A percentile compares a stretch with the other conserved stretches of the same genome.
These are phyloP conservation scores for Podospora bellae-mahoneyi DNA, from an alignment of 495 filamentous ascomycete genomes.

Conservation along the genomic window DNA sequence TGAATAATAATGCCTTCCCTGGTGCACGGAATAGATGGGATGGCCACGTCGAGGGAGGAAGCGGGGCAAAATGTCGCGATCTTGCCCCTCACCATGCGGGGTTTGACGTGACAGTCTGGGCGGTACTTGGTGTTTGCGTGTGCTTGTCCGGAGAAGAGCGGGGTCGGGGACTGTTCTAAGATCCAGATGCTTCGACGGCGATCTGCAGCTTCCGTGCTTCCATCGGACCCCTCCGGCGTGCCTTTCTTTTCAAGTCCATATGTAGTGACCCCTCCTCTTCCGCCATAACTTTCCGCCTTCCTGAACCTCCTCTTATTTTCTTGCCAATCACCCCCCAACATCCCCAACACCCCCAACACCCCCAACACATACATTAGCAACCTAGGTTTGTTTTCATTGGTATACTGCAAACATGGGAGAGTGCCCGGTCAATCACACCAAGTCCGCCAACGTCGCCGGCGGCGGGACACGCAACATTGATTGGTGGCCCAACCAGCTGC, in stretches of 20 bases:
- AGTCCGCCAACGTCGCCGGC: constrained; percentile 54
- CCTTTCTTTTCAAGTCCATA: background rate
- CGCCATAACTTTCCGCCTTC: background rate
- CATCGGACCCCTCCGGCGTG: constrained; percentile 4
- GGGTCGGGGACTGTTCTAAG: constrained; percentile 2
- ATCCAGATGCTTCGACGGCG: background rate
- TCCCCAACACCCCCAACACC: background rate
- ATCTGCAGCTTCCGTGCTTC: background rate
- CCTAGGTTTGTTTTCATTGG: background rate
- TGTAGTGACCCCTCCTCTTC: background rate
- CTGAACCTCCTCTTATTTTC: background rate
- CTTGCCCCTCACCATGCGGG: constrained; percentile 5
- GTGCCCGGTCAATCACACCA: constrained; percentile 47
- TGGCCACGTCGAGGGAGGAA: background rate
- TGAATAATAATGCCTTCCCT: background rate
- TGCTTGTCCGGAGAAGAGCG: background rate
- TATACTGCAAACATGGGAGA: constrained; percentile 28
- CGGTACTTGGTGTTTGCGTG: background rate
- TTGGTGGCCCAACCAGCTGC: constrained; percentile 68
- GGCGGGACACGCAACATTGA: constrained; percentile 59
- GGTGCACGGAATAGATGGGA: background rate
- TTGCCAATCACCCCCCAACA: too few species aligned
- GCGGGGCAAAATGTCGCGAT: background rate
- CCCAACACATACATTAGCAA: background rate
- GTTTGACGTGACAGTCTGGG: constrained; percentile 3